phyloP scores from a whole-genome alignment of 1,139 yeast species.

The Pichia norvegensis region DNA sequence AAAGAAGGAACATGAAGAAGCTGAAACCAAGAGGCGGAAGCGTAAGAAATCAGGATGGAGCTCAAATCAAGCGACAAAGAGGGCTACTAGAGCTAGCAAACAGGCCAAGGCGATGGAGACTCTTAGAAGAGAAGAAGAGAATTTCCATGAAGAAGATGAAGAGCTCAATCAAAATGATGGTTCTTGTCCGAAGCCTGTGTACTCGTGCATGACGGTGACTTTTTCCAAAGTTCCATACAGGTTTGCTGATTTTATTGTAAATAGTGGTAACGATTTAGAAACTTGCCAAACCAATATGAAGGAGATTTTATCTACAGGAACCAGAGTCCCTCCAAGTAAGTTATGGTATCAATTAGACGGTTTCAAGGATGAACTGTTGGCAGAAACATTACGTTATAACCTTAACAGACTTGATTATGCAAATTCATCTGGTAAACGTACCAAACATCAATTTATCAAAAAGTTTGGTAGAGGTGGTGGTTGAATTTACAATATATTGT shows the following conservation, averaged over 20 bases:
- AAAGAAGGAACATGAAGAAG: slow-evolving; percentile 12
- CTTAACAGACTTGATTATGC: slow-evolving; percentile 28
- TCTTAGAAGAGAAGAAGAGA: slow-evolving; percentile 20
- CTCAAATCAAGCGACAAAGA: slow-evolving; percentile 13
- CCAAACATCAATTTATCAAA: slow-evolving; percentile 21
- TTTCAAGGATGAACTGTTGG: slow-evolving; percentile 53
- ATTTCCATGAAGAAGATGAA: slow-evolving; percentile 15
- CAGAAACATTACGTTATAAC: slow-evolving; percentile 40
- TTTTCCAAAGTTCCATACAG: slow-evolving; percentile 57
- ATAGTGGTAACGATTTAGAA: slow-evolving; percentile 55
- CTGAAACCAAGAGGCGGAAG: slow-evolving; percentile 20
- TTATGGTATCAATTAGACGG: slow-evolving; percentile 87
- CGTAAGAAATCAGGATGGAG: slow-evolving; percentile 24
- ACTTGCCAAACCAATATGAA: slow-evolving; percentile 58
- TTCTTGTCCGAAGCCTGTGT: slow-evolving; percentile 37
- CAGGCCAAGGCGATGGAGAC: slow-evolving; percentile 20
- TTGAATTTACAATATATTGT: background rate
- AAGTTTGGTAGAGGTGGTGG: slow-evolving; percentile 13
- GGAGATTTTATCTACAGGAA: slow-evolving; percentile 51
- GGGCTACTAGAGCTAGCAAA: slow-evolving; percentile 21
- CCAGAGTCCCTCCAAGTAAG: slow-evolving; percentile 51
- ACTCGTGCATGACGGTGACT: slow-evolving; percentile 57
- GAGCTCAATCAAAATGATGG: slow-evolving; percentile 14
- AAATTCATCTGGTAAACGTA: slow-evolving; percentile 28
- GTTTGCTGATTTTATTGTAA: slow-evolving; percentile 58